Base-by-base conservation (phyloP, 768 basidiomycete genomes). In the Mycena amicta region DNA sequence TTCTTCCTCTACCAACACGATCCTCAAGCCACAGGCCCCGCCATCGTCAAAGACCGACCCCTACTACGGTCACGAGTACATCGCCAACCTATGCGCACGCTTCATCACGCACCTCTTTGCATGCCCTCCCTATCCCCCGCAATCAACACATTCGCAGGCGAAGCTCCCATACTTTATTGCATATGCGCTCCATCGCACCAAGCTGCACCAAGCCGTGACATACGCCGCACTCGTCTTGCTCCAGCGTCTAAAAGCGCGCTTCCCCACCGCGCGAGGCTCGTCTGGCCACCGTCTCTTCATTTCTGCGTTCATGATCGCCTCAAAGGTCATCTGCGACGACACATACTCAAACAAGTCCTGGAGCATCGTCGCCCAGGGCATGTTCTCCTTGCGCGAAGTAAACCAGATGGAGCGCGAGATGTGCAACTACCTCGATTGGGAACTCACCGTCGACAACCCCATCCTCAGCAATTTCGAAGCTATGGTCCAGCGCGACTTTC, bases 371-470 rank as follows among this genome's bases (percentile, higher is more conserved):
- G 93, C 90, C 0, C 92, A 95, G 71, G 87, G 85, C 27, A 88
- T 93, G 84, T 95, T 95, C 66, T 81, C 79, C 3, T 75, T 95
- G 5, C 82, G 90, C 46, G 94, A 95, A 80, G 89, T 97, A 68
- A 97, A 97, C 72, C 93, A 95, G 79, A 95, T 95, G 93, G 94
- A 95, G 77, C 78, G 93, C 23, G 93, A 95, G 74, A 94, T 97
- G 88, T 93, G 82, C 67, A 79, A 84, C 16, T 98, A 98, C 68
- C 77, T 99, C 43, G 95, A 96, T 70, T 98, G 94, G 95, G 89
- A 92, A 67, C 77, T 92, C 5, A 90, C 86, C 41, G 87, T 92
- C 52, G 89, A 91, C 52, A 82, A 86, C 0, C 67, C 76, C 0
- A 85, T 85, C 0, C 74, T 92, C 0, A 61, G 67, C 3, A 84